Evolutionary conservation across 106 monocot species (phyloP).

Genomic region (Dendrobium catenatum): DNA sequence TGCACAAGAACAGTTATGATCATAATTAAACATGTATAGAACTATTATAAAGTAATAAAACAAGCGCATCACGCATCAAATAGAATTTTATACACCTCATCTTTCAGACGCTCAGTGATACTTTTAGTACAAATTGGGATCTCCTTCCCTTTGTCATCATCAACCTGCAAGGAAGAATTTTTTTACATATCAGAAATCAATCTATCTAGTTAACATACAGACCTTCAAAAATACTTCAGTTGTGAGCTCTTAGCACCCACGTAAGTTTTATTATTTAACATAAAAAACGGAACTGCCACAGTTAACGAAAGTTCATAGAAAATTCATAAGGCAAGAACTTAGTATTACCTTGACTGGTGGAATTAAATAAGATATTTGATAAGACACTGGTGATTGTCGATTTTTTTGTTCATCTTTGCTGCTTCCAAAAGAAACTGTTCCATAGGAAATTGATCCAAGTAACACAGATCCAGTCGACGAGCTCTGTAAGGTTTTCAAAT

Average conservation of each 20-base stretch:
- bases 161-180: slow-evolving; percentile 37
- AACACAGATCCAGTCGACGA: slow-evolving; percentile 61
- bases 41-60: background rate
- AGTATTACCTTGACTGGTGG: slow-evolving; percentile 62
- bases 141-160: slow-evolving; percentile 57
- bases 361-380: slow-evolving; percentile 65
- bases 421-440: slow-evolving; percentile 35
- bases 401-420: slow-evolving; percentile 45
- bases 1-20: background rate
- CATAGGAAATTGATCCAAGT: slow-evolving; percentile 79
- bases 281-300: background rate
- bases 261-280: background rate
- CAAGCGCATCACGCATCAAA: background rate
- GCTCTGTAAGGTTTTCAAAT: slow-evolving; percentile 40
- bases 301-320: background rate
- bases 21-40: background rate
- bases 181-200: background rate
- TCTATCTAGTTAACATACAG: background rate
- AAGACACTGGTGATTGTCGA: slow-evolving; percentile 44
- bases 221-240: background rate
- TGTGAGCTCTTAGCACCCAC: background rate
- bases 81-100: slow-evolving; percentile 48
- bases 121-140: slow-evolving; percentile 27
- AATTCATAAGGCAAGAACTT: background rate
- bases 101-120: slow-evolving; percentile 55